Evolutionary conservation across 192 early-diverging fungal species (phyloP).

Genomic region (Coemansia sp.): DNA sequence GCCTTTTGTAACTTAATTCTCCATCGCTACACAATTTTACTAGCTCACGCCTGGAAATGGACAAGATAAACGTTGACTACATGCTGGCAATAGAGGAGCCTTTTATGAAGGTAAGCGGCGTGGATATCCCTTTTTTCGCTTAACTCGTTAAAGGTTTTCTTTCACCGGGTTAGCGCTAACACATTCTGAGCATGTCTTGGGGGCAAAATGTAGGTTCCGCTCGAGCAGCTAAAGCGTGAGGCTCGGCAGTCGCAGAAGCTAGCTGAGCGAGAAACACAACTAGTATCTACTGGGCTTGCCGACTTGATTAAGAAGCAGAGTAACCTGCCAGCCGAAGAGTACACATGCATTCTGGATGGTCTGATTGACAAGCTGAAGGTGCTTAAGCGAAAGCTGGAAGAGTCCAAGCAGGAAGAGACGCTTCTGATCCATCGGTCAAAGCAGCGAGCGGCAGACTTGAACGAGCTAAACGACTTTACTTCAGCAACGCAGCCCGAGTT

Average conservation of each 20-base stretch:
- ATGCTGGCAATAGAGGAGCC: constrained; percentile 92
- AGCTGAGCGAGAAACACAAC: constrained; percentile 77
- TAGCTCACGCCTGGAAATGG: constrained; percentile 52
- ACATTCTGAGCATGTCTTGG: background rate
- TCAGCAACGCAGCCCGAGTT: constrained; percentile 73
- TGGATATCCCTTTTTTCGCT: background rate
- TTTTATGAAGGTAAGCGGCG: constrained; percentile 80
- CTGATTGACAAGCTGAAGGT: constrained; percentile 68
- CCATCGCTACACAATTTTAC: constrained; percentile 2
- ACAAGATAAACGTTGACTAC: constrained; percentile 75
- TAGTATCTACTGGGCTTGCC: constrained; percentile 27
- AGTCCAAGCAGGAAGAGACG: constrained; percentile 77
- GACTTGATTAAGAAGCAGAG: constrained; percentile 40
- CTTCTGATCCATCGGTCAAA: constrained; percentile 72
- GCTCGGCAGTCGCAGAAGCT: constrained; percentile 75
- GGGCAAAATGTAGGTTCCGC: constrained; percentile 66
- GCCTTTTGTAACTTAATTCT: background rate
- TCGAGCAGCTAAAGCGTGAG: constrained; percentile 82
- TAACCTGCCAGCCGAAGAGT: constrained; percentile 59
- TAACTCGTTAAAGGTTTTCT: background rate
- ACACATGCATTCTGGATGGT: constrained; percentile 63
- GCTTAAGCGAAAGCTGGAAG: constrained; percentile 83
- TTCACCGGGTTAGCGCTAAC: background rate
- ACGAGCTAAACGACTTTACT: constrained; percentile 68
- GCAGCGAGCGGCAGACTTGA: constrained; percentile 76